These are phyloP conservation scores for Dactylorhiza incarnata DNA, from an alignment of 106 monocot species.

Conservation along the genomic window DNA sequence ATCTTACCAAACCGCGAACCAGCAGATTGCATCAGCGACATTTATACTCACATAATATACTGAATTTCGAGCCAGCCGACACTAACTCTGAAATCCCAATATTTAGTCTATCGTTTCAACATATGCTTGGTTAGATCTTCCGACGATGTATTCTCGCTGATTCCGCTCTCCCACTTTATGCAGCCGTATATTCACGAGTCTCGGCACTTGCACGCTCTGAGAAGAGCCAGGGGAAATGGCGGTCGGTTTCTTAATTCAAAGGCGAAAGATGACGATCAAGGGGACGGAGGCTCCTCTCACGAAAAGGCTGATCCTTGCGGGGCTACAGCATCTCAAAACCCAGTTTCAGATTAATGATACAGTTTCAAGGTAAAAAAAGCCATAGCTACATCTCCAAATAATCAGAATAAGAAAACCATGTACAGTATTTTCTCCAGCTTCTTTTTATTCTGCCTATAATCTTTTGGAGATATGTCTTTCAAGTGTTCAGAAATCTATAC, in stretches of 20 bases:
- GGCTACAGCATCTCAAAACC: constrained; percentile 1
- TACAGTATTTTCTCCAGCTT: not conserved
- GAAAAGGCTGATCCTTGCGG: constrained; percentile 7
- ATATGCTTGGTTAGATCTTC: not conserved
- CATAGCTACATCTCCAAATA: not conserved
- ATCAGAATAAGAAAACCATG: not conserved
- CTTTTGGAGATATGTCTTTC: not conserved
- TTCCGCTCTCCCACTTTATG: constrained; percentile 7
- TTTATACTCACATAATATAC: too few species aligned
- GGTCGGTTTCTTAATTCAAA: constrained; percentile 52
- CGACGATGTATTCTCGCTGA: not conserved
- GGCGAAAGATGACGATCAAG: constrained; percentile 16
- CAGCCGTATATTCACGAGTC: constrained; percentile 64
- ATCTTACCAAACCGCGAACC: too few species aligned
- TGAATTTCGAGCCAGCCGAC: not conserved
- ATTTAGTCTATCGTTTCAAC: not conserved
- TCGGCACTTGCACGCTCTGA: constrained; percentile 48
- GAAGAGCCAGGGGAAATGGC: constrained; percentile 47
- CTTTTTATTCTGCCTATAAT: not conserved
- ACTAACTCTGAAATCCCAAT: not conserved
- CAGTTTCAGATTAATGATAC: not conserved
- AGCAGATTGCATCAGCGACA: too few species aligned
- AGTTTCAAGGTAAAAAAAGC: not conserved
- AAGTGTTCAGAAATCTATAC: not conserved
- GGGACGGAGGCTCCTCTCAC: constrained; percentile 5